Conservation (phyloP, 345 rosid genomes). For the Euphorbia tirucalli region DNA sequence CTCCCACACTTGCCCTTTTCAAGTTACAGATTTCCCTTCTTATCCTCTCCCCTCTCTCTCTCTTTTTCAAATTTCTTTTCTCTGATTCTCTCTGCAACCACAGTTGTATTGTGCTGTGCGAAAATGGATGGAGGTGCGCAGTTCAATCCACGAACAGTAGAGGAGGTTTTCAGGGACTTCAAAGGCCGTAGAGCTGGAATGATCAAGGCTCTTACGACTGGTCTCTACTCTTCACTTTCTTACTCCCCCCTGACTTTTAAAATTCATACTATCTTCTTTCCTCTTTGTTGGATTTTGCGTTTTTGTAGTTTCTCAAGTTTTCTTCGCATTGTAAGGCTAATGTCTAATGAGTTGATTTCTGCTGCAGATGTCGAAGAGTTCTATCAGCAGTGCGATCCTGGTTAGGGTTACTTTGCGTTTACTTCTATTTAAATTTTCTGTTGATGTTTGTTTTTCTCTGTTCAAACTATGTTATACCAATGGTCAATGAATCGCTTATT, state of each 20-base stretch:
- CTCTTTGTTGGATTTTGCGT: not conserved
- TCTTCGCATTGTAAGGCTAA: not conserved
- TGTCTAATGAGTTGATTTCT: not conserved
- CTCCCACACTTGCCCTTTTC: too few relatives aligned
- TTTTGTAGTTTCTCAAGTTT: not conserved
- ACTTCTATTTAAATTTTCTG: not conserved
- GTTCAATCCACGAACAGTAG: conserved; percentile 65
- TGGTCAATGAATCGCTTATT: too few relatives aligned
- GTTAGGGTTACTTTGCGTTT: conserved; percentile 49
- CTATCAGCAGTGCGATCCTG: conserved; percentile 77
- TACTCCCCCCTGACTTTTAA: not conserved
- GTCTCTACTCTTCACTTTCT: conserved; percentile 26
- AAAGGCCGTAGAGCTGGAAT: conserved; percentile 76
- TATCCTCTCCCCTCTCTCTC: not conserved
- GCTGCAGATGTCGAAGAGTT: conserved; percentile 66
- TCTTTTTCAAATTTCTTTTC: too few relatives aligned
- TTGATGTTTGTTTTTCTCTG: not conserved
- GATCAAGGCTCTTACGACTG: conserved; percentile 68
- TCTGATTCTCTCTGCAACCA: too few relatives aligned
- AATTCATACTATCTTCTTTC: not conserved
- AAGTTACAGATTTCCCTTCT: conserved; percentile 3
- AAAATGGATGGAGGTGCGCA: conserved; percentile 59
- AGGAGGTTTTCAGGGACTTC: conserved; percentile 77
- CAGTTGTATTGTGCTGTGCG: conserved; percentile 16
- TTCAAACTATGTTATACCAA: too few relatives aligned